Conservation (phyloP, 441 rosid species). For the Corymbia citriodora region DNA sequence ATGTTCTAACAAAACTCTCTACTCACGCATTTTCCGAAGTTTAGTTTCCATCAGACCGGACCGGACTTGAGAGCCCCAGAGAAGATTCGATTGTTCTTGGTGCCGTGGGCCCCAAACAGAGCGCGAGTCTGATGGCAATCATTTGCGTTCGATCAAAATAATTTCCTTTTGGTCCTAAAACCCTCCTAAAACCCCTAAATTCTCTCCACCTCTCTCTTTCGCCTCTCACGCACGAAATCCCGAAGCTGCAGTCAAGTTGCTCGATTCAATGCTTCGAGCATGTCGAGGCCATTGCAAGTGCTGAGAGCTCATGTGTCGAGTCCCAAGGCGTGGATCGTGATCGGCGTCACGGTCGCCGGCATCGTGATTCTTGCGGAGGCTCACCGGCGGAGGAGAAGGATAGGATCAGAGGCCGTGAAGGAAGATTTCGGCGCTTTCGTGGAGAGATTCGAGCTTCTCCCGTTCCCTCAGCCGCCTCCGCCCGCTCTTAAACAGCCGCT, state of each 20-base stretch:
- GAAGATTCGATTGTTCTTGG: background rate
- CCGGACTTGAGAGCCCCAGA: background rate
- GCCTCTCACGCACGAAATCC: background rate
- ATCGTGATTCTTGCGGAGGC: conserved; percentile 58
- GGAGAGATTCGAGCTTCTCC: conserved; percentile 59
- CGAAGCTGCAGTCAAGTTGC: background rate
- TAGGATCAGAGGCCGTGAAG: conserved; percentile 11
- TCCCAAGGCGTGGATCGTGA: conserved; percentile 70
- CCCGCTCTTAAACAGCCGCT: conserved; percentile 76
- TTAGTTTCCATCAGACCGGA: background rate
- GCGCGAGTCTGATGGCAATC: background rate
- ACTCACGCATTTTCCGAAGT: background rate
- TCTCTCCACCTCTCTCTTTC: background rate
- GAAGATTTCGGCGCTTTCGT: conserved; percentile 78
- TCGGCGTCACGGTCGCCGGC: conserved; percentile 78
- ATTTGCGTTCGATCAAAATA: background rate
- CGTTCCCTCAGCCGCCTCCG: conserved; percentile 83
- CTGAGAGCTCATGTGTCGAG: conserved; percentile 46
- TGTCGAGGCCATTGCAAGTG: conserved; percentile 40
- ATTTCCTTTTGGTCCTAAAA: background rate
- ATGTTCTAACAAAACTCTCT: background rate
- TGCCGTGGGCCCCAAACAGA: background rate
- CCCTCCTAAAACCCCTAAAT: conserved; percentile 23
- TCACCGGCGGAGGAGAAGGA: conserved; percentile 33
- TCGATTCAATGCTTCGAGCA: conserved; percentile 10